A percentile compares a stretch with the other conserved stretches of the same genome.
Evolutionary conservation across 331 rosid species (phyloP).

Genomic region (Malus hybrid): DNA sequence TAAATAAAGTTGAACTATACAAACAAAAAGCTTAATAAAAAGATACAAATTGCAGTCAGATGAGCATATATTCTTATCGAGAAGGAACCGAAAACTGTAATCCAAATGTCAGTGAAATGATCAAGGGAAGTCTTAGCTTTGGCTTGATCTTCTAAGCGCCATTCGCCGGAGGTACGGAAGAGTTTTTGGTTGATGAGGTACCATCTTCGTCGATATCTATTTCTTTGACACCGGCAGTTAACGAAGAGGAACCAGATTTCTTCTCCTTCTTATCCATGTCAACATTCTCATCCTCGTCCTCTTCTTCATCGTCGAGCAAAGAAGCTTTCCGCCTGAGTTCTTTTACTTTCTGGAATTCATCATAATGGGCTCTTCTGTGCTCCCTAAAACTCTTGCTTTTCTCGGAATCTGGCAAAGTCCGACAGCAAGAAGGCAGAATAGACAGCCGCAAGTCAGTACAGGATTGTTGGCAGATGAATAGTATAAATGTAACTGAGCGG

Average conservation of each 20-base stretch:
- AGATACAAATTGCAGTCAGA: constrained; percentile 11
- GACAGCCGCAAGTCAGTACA: constrained; percentile 11
- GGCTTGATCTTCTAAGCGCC: constrained; percentile 38
- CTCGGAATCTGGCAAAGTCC: constrained; percentile 39
- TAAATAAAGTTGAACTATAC: not conserved
- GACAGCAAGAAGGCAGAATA: constrained; percentile 1
- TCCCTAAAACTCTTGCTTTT: constrained; percentile 62
- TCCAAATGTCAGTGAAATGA: constrained; percentile 4
- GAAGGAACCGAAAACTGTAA: not conserved
- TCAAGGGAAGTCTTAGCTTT: not conserved
- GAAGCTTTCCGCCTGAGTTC: constrained; percentile 59
- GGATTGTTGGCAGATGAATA: not conserved
- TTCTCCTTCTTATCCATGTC: constrained; percentile 15
- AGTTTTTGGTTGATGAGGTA: constrained; percentile 3
- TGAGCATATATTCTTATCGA: constrained; percentile 1
- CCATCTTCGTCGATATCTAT: constrained; percentile 44
- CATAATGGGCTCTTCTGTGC: constrained; percentile 84
- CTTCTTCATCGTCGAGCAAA: constrained; percentile 52
- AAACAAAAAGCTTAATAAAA: not conserved
- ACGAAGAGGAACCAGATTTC: constrained; percentile 41
- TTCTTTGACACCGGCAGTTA: constrained; percentile 53
- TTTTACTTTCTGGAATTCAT: constrained; percentile 77
- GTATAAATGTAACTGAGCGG: not conserved
- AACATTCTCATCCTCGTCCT: not conserved
- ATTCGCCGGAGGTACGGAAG: constrained; percentile 34